A percentile compares a stretch with the other conserved stretches of the same genome.
Evolutionary conservation across 129 eudicot species (phyloP).

Genomic region (Ambrosia trifida): DNA sequence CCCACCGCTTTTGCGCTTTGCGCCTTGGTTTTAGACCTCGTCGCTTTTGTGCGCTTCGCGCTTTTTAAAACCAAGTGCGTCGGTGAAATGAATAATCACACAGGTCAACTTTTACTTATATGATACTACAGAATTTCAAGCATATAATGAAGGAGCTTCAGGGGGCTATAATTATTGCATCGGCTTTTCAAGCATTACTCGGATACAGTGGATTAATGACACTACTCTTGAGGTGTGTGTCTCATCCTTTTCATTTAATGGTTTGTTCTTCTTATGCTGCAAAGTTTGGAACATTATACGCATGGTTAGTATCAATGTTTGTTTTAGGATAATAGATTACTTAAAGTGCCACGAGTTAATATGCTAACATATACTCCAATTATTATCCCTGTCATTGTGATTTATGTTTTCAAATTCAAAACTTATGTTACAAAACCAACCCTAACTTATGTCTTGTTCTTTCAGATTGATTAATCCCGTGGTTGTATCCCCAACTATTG

Average conservation of each 20-base stretch:
- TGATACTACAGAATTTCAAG: conserved; percentile 74
- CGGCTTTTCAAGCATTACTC: conserved; percentile 84
- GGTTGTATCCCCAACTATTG: conserved; percentile 94
- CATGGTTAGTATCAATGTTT: neutral
- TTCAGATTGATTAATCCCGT: conserved; percentile 88
- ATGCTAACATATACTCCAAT: neutral
- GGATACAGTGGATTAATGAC: conserved; percentile 97
- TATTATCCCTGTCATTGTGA: neutral
- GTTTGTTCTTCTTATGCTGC: neutral
- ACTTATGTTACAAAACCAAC: conserved; percentile 5
- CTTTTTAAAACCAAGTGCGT: no score
- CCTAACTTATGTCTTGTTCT: conserved; percentile 1
- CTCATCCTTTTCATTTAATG: conserved; percentile 15
- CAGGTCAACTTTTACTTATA: conserved; percentile 20
- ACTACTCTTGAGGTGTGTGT: conserved; percentile 60
- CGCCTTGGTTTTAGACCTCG: no score
- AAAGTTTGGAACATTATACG: neutral
- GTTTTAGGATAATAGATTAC: neutral
- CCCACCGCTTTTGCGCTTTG: no score
- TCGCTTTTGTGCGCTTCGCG: no score
- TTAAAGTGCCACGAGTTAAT: neutral
- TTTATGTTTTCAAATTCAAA: neutral
- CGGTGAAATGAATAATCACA: neutral
- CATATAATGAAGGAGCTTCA: conserved; percentile 95
- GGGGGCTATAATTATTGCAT: conserved; percentile 86